Evolutionary conservation across 106 monocot species (phyloP).

Genomic region (Dioscorea zingiberensis): DNA sequence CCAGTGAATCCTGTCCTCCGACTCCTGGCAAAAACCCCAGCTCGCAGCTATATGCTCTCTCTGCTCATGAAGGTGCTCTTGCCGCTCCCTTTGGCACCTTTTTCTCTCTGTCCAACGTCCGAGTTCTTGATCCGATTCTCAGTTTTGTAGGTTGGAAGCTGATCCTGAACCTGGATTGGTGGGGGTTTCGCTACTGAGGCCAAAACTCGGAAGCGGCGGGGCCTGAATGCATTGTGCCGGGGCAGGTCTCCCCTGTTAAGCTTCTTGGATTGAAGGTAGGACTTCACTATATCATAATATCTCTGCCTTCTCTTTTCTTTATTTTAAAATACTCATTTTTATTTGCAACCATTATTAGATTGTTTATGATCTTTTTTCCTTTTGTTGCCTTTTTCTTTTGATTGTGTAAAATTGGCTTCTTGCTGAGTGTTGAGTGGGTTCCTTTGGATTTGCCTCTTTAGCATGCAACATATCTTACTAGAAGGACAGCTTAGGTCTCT

Average conservation of each 20-base stretch:
- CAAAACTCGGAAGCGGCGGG: conserved; percentile 72
- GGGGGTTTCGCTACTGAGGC: conserved; percentile 80
- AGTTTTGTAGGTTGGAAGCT: conserved; percentile 25
- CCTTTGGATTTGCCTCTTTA: too few relatives aligned
- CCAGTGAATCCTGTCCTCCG: conserved; percentile 72
- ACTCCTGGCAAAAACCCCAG: conserved; percentile 40
- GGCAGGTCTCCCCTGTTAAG: conserved; percentile 65
- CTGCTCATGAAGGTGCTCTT: conserved; percentile 69
- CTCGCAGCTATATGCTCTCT: conserved; percentile 59
- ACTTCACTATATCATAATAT: neutral
- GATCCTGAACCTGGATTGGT: conserved; percentile 68
- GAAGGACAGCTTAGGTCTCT: too few relatives aligned
- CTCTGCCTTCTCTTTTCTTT: neutral
- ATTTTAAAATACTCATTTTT: neutral
- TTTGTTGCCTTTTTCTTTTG: neutral
- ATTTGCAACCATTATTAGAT: neutral
- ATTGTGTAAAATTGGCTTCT: neutral
- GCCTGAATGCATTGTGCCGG: conserved; percentile 84
- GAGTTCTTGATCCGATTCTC: neutral
- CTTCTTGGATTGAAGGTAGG: conserved; percentile 79
- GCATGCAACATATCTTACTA: too few relatives aligned
- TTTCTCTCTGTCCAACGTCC: neutral
- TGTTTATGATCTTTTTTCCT: neutral
- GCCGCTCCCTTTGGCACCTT: too few relatives aligned
- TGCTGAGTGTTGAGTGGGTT: too few relatives aligned